phyloP scores from a whole-genome alignment of 1,284 basidiomycete genomes.

The Fomitopsis pinicola region DNA sequence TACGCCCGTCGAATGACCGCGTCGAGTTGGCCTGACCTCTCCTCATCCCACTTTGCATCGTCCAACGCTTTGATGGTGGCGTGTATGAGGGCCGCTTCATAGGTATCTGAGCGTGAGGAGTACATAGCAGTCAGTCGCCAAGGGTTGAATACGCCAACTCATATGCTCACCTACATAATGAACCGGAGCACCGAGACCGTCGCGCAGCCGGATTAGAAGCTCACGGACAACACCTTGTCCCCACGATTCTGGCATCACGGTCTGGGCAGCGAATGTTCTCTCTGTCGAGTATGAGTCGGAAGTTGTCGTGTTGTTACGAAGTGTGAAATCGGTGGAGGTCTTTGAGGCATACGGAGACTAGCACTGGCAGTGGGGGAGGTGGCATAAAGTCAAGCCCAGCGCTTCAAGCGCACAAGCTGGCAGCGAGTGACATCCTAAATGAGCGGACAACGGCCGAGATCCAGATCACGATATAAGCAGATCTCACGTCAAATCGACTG shows the following conservation, averaged over 20 bases:
- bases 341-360: not conserved
- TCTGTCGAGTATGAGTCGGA: not conserved
- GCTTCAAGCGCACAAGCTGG: not conserved
- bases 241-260: not conserved
- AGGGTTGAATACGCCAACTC: not conserved
- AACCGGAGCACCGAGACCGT: not conserved
- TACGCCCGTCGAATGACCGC: conserved; percentile 21
- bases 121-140: not conserved
- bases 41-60: not conserved
- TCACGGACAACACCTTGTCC: not conserved
- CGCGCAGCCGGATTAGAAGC: not conserved
- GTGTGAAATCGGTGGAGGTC: no score
- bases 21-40: conserved; percentile 13
- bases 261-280: not conserved
- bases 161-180: not conserved
- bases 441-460: not conserved
- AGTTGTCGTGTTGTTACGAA: no score
- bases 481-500: not conserved
- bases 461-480: not conserved
- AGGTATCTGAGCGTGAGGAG: not conserved
- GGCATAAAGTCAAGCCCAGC: not conserved
- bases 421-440: not conserved
- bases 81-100: conserved; percentile 4
- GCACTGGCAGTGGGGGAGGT: not conserved
- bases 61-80: conserved; percentile 2